Evolutionary conservation across 768 basidiomycete genomes (phyloP), one percentile per base, ranked within the genome.

Genomic region (Serendipita sp.): DNA sequence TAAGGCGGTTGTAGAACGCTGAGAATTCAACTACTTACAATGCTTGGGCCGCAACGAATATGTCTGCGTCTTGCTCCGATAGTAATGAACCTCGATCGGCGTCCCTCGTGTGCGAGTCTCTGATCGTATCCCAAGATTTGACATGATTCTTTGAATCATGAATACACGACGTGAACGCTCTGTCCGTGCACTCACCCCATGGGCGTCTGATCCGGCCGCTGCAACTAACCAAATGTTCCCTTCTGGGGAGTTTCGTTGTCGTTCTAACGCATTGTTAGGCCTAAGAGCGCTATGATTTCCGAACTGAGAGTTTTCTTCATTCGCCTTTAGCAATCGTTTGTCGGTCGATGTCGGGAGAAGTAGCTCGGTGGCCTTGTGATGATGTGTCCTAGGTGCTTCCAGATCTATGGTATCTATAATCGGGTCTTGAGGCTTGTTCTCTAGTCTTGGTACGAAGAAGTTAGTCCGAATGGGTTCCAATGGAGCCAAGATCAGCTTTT

Each of bases 391-490:
- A 36, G 18, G 13, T 11, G 18, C 4, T 10, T 60, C 36, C 10
- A 60, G 55, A 8, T 37, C 55, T 23, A 87, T 66, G 16, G 77
- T 73, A 46, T 86, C 83, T 72, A 89, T 75, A 66, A 89, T 87
- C 1, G 87, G 88, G 71, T 91, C 84, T 70, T 89, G 88, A 2
- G 88, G 87, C 67, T 80, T 82, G 65, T 88, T 80, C n/a, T 77
- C 74, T 50, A 91, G 73, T n/a, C 68, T 72, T 8, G 86, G 84
- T n/a, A 88, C 75, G 64, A 79, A 83, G 72, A 89, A 88, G 13
- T 66, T 71, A 0, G 80, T 75, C 23, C 15, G 53, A 40, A 64
- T 60, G 16, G 55, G 55, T 36, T 60, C 27, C n/a, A 50, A 50
- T 50, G 48, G 48, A 18, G n/a, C 8, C n/a, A 50, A 50, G 48